Conservation (phyloP, 805 yeast species). For the Candida yuanshanica region DNA sequence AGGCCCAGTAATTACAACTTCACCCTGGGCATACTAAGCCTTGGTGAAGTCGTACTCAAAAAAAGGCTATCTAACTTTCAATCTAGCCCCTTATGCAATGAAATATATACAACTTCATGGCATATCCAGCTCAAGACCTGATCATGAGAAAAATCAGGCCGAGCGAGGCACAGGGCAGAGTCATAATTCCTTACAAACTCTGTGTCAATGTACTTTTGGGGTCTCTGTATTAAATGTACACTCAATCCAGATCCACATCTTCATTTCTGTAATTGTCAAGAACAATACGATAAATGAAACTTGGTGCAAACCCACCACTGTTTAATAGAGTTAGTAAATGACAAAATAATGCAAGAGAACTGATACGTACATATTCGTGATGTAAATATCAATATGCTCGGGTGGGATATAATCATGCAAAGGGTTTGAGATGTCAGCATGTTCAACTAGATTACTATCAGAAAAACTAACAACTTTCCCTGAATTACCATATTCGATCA, state of each 20-base stretch:
- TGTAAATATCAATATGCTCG: constrained; percentile 87
- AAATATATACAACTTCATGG: not conserved
- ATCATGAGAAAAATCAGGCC: constrained; percentile 29
- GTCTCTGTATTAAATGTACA: not conserved
- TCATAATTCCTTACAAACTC: not conserved
- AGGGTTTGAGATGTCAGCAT: constrained; percentile 81
- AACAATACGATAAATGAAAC: constrained; percentile 90
- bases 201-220: not conserved
- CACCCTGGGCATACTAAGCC: constrained; percentile 22
- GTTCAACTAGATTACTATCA: constrained; percentile 61
- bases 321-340: constrained; percentile 15
- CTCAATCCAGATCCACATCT: constrained; percentile 57
- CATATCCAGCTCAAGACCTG: constrained; percentile 60
- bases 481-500: constrained; percentile 90
- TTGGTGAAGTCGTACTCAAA: constrained; percentile 56
- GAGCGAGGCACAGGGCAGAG: constrained; percentile 63
- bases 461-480: constrained; percentile 81
- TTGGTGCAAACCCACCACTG: constrained; percentile 90
- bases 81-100: constrained; percentile 42
- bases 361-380: constrained; percentile 65
- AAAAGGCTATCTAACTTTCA: constrained; percentile 31
- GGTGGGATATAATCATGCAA: constrained; percentile 89
- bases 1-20: constrained; percentile 24
- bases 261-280: constrained; percentile 88
- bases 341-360: too few relatives aligned